phyloP scores from a whole-genome alignment of 2,329 filamentous ascomycete species.

The Chaetomiaceae sp. region DNA sequence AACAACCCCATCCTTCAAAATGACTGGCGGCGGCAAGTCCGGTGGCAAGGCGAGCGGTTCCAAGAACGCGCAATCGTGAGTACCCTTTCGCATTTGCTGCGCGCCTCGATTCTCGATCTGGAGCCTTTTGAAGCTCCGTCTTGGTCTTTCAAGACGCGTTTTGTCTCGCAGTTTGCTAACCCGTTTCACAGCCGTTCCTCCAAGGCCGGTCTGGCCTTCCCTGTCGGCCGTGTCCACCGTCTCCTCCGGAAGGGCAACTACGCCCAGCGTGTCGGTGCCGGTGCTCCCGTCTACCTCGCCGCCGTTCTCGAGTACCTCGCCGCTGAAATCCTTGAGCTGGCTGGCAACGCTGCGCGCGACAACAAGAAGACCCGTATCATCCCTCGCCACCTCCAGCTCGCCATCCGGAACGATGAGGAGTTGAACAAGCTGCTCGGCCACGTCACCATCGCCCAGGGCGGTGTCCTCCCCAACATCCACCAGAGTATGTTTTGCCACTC shows the following conservation, averaged over 20 bases:
- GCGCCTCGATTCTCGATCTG: background rate
- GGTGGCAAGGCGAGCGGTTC: slow-evolving; percentile 98
- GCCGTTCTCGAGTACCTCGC: slow-evolving; percentile 98
- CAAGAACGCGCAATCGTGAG: slow-evolving; percentile 99
- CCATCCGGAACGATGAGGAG: slow-evolving; percentile 99
- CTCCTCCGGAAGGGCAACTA: slow-evolving; percentile 99
- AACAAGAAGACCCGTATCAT: slow-evolving; percentile 99
- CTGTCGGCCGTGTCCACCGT: slow-evolving; percentile 98
- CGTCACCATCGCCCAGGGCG: slow-evolving; percentile 94
- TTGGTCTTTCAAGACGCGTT: slow-evolving; percentile 38
- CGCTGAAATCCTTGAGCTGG: slow-evolving; percentile 97
- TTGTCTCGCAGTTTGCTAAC: slow-evolving; percentile 36
- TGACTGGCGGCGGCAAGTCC: slow-evolving; percentile 99
- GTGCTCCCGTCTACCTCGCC: slow-evolving; percentile 94
- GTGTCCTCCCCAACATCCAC: slow-evolving; percentile 96
- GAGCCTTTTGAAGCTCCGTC: background rate
- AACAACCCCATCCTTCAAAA: slow-evolving; percentile 70
- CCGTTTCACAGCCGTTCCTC: slow-evolving; percentile 73
- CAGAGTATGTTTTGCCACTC: slow-evolving; percentile 66
- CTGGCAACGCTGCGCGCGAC: slow-evolving; percentile 96
- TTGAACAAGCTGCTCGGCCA: slow-evolving; percentile 97
- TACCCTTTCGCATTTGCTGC: slow-evolving; percentile 7
- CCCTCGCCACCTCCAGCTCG: slow-evolving; percentile 95
- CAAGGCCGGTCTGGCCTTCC: slow-evolving; percentile 98
- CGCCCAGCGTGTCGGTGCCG: slow-evolving; percentile 97